Conservation (phyloP, 75 land plant genomes). For the Isoetes taiwanensis region DNA sequence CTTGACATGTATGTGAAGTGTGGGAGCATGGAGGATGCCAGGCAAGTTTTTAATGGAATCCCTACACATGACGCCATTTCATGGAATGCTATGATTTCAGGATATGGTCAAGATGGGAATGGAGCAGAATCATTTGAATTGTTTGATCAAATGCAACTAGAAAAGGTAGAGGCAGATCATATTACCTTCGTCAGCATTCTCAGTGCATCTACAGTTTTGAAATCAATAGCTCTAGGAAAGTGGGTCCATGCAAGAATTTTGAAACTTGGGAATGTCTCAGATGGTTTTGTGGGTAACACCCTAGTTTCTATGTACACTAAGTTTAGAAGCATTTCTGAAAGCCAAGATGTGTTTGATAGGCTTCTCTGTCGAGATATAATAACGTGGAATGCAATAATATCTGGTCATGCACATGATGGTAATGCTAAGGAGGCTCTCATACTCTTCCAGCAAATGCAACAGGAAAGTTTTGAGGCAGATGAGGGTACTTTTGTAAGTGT, state of each 20-base stretch:
- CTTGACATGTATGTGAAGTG: too few species aligned
- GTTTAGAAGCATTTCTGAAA: constrained; percentile 5
- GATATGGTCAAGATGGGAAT: constrained; percentile 31
- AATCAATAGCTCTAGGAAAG: background rate
- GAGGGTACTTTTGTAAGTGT: background rate
- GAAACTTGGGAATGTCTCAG: background rate
- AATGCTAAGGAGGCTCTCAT: constrained; percentile 3
- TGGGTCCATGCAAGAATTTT: constrained; percentile 7
- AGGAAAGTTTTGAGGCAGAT: constrained; percentile 4
- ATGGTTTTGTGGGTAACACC: constrained; percentile 6
- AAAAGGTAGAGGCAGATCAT: constrained; percentile 41
- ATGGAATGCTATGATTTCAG: background rate
- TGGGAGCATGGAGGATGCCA: too few species aligned
- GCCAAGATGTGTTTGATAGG: constrained; percentile 4
- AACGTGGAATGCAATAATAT: constrained; percentile 15
- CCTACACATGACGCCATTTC: background rate
- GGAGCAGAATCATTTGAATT: constrained; percentile 33
- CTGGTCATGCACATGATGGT: constrained; percentile 4
- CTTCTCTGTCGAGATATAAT: constrained; percentile 6
- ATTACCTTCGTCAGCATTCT: constrained; percentile 50
- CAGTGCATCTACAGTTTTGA: constrained; percentile 17
- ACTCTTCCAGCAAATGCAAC: constrained; percentile 4
- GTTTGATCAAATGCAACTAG: constrained; percentile 33
- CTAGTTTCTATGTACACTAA: constrained; percentile 15
- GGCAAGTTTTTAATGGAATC: too few species aligned